These are phyloP conservation scores for Pulveroboletus sp. DNA, from an alignment of 768 basidiomycete genomes.

Conservation along the genomic window DNA sequence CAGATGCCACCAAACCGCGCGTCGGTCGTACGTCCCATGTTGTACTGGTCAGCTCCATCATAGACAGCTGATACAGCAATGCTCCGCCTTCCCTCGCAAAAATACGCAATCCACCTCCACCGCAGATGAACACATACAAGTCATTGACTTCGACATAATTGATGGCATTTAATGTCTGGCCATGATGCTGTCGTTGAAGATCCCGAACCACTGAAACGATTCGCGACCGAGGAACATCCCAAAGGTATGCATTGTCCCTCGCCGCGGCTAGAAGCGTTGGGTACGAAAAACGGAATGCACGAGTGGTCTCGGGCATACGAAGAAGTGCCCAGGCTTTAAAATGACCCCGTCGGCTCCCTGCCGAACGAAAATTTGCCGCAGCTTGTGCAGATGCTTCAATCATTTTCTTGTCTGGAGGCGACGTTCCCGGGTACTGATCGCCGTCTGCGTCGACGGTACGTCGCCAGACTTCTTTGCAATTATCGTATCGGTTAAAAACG, in stretches of 20 bases:
- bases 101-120: constrained; percentile 42
- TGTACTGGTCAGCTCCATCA: constrained; percentile 32
- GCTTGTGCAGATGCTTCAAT: constrained; percentile 20
- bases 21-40: constrained; percentile 30
- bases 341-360: constrained; percentile 37
- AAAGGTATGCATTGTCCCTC: constrained; percentile 46
- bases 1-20: constrained; percentile 3
- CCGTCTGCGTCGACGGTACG: constrained; percentile 32
- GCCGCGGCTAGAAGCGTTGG: constrained; percentile 57
- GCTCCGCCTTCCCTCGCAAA: constrained; percentile 47
- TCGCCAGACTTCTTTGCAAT: constrained; percentile 70
- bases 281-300: constrained; percentile 64
- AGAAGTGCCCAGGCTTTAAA: constrained; percentile 64
- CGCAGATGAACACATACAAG: constrained; percentile 57
- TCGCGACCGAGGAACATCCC: constrained; percentile 52
- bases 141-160: constrained; percentile 64
- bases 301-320: constrained; percentile 36
- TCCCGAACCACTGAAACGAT: constrained; percentile 39
- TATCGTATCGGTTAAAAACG: constrained; percentile 57
- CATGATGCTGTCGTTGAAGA: constrained; percentile 12
- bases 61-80: constrained; percentile 41
- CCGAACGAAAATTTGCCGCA: constrained; percentile 9
- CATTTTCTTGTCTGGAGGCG: constrained; percentile 32
- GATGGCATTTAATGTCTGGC: constrained; percentile 35
- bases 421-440: constrained; percentile 18